Base-by-base conservation (phyloP, 2,329 filamentous ascomycete species). In the Penicillium fuscoglaucum region DNA sequence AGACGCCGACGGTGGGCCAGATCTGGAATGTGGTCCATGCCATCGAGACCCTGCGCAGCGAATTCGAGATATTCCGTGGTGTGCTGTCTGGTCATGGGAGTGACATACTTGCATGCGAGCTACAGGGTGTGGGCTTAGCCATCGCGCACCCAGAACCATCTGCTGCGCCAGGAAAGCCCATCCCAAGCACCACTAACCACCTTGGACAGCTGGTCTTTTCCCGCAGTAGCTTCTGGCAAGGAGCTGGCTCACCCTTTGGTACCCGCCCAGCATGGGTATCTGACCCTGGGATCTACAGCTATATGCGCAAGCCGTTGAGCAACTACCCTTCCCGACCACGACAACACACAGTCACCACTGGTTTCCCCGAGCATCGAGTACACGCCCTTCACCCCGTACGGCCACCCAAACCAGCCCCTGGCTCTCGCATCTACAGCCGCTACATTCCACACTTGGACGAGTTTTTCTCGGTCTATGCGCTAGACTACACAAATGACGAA, bases 371-470 rank as follows among this genome's bases (percentile, higher is more conserved):
- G 4, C 68, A 78, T 52, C 77, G 76, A 8, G 75, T 83, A 12
- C 83, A 88, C 70, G 79, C 84, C 17, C 86, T 84, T 75, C 89
- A 92, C 73, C 89, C 89, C 4, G 79, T 88, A 6, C 85, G 90
- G 8, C 84, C 86, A 2, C 81, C 85, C 31, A 33, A 93, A 76
- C 89, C 90, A 6, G 76, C 79, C 1, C 87, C 88, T 0, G 88
- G 88, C 2, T 83, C 86, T 3, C 81, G 88, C 58, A 82, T 90
- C 65, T 93, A 93, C 78, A 90, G 88, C 70, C 85, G 90, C 58
- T 92, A 87, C 79, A 87, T 92, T 61, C 88, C 89, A 13, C 86
- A 91, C 68, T 79, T 92, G 44, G 79, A 84, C 59, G 87, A 92
- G 78, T 88, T 84, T 61, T 92, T 92, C 73, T 90, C 87, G 61